These are phyloP conservation scores for Durio zibethinus DNA, from an alignment of 345 rosid genomes.

Conservation along the genomic window DNA sequence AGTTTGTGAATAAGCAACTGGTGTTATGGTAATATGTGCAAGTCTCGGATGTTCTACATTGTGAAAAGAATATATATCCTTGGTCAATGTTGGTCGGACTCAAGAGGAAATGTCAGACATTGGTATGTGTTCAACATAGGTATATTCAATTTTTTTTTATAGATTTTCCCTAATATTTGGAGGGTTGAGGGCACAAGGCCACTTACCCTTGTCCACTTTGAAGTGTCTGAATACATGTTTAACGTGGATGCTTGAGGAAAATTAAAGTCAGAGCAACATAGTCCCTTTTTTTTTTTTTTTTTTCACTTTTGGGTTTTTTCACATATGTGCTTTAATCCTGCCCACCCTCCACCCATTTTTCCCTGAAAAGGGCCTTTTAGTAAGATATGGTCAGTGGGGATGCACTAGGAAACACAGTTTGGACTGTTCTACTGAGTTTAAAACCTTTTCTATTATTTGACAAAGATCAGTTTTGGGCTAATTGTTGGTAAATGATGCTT, in stretches of 20 bases:
- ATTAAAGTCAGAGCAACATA: neutral
- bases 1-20: neutral
- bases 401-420: neutral
- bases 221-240: neutral
- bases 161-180: neutral
- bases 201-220: neutral
- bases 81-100: neutral
- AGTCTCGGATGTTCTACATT: neutral
- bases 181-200: neutral
- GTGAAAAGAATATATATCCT: neutral
- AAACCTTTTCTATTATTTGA: neutral
- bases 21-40: neutral
- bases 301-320: neutral
- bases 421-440: neutral
- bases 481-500: neutral
- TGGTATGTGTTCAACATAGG: neutral
- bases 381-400: neutral
- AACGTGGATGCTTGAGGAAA: neutral
- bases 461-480: neutral
- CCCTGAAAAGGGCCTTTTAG: neutral
- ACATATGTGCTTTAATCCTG: neutral
- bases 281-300: neutral
- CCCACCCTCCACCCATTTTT: neutral
- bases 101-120: neutral
- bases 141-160: neutral